A percentile compares a stretch with the other conserved stretches of the same genome.
Conservation (phyloP, 2,329 filamentous ascomycete species). For the Periconia digitata region DNA sequence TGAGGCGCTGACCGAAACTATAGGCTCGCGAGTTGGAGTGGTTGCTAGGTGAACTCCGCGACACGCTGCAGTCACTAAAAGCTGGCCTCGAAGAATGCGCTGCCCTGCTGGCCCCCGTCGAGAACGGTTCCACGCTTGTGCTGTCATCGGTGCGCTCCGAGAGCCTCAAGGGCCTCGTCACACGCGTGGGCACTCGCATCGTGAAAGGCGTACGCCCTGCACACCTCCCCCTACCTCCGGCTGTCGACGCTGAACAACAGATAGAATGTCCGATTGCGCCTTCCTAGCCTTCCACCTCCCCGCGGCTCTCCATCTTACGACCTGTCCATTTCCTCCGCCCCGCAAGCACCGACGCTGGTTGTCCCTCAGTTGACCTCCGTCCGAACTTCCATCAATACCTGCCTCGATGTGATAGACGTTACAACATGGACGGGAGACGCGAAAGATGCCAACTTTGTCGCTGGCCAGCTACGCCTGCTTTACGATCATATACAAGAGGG, state of each 20-base stretch:
- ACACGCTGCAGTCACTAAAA: slow-evolving; percentile 63
- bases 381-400: slow-evolving; percentile 76
- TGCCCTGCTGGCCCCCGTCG: slow-evolving; percentile 78
- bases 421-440: slow-evolving; percentile 71
- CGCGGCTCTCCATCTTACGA: slow-evolving; percentile 55
- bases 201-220: slow-evolving; percentile 75
- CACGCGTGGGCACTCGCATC: slow-evolving; percentile 84
- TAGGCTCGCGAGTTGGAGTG: slow-evolving; percentile 63
- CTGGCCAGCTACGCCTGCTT: slow-evolving; percentile 59
- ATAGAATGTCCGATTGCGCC: slow-evolving; percentile 74
- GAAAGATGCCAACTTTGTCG: slow-evolving; percentile 60
- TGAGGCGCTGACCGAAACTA: slow-evolving; percentile 3
- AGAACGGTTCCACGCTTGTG: slow-evolving; percentile 85
- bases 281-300: slow-evolving; percentile 65
- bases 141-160: slow-evolving; percentile 86
- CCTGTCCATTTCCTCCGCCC: slow-evolving; percentile 54
- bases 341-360: slow-evolving; percentile 59
- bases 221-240: no score
- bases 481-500: slow-evolving; percentile 65
- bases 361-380: slow-evolving; percentile 72
- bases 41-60: slow-evolving; percentile 63
- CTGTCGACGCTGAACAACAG: slow-evolving; percentile 4
- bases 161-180: slow-evolving; percentile 88
- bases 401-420: slow-evolving; percentile 79
- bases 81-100: slow-evolving; percentile 86